Evolutionary conservation across 305 asterid genomes (phyloP), one percentile per base, ranked within the genome.

Genomic region (Plantago coronopus): DNA sequence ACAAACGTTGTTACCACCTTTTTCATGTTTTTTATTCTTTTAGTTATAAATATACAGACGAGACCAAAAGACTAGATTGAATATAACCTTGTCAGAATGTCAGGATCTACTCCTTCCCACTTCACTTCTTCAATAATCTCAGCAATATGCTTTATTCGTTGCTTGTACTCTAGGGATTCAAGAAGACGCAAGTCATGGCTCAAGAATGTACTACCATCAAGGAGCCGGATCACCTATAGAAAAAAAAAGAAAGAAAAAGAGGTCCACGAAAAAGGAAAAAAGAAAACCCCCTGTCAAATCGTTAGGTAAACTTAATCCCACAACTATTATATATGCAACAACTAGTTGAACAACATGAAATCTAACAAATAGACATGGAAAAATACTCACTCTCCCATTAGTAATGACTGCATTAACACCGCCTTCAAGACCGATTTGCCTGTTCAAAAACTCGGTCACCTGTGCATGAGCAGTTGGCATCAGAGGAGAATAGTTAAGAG

Each of bases 101-200:
- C 97, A 49, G 97, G 99, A 70, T 94, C 95, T 17, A 89, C 61
- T 61, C 62, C 85, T 66, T 77, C 91, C 97, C 99, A 94, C 61
- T 79, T 81, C 31, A 94, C 79, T 47, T 82, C 97, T 78, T 94
- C 96, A 79, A 87, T 73, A 61, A 89, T 80, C 62, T 94, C 99
- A 23, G 83, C 79, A 73, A 94, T 73, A 66, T 94, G 90, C 65
- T 89, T 87, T 68, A 89, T 83, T 23, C 96, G 87, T 74, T 89
- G 96, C 82, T 89, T 94, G 74, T 75, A 94, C 83, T 94, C 97
- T 67, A 94, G 69, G 61, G 97, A 87, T 78, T 94, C 97, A 51
- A 94, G 86, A 74, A 94, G 99, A 68, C 74, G 87, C 76, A 89
- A 84, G 84, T 94, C 99, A 74, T 87, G 81, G 79, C 95, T 89